A percentile compares a stretch with the other conserved stretches of the same genome.
These are phyloP conservation scores for Durusdinium trenchii DNA, from an alignment of 73 alveolate genomes.

Conservation along the genomic window DNA sequence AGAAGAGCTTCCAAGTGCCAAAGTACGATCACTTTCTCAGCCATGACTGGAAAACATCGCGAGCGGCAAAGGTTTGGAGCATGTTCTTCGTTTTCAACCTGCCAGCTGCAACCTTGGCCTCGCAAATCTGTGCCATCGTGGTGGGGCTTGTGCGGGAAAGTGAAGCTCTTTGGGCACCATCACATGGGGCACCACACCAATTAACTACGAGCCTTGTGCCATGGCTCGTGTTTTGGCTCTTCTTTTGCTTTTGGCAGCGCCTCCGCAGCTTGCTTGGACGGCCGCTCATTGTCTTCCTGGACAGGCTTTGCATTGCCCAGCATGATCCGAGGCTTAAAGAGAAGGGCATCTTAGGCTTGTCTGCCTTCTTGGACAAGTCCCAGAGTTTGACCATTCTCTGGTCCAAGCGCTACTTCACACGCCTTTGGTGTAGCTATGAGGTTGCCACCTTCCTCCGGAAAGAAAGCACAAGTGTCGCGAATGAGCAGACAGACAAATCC, in stretches of 20 bases:
- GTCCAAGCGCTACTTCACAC: neutral
- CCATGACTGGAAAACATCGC: slow-evolving; percentile 2
- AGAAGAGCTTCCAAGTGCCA: neutral
- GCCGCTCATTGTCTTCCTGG: neutral
- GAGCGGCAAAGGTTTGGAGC: neutral
- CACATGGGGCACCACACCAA: neutral
- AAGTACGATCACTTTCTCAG: neutral
- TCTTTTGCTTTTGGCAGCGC: slow-evolving; percentile 28
- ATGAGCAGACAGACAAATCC: neutral
- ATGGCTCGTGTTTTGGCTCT: neutral
- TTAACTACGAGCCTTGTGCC: neutral
- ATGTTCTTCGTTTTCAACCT: neutral
- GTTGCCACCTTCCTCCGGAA: neutral
- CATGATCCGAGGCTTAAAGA: neutral
- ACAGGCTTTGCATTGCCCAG: slow-evolving; percentile 41
- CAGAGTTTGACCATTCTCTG: neutral
- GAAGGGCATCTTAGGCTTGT: slow-evolving; percentile 16
- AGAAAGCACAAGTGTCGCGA: neutral
- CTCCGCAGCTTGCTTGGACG: neutral
- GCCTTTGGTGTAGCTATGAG: slow-evolving; percentile 27
- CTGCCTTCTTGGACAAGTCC: neutral
- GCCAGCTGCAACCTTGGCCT: neutral
- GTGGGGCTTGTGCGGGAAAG: neutral
- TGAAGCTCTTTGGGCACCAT: neutral
- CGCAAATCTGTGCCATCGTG: neutral